Conservation (phyloP, 2,329 filamentous ascomycete species). For the Colletotrichum ledebouriae region DNA sequence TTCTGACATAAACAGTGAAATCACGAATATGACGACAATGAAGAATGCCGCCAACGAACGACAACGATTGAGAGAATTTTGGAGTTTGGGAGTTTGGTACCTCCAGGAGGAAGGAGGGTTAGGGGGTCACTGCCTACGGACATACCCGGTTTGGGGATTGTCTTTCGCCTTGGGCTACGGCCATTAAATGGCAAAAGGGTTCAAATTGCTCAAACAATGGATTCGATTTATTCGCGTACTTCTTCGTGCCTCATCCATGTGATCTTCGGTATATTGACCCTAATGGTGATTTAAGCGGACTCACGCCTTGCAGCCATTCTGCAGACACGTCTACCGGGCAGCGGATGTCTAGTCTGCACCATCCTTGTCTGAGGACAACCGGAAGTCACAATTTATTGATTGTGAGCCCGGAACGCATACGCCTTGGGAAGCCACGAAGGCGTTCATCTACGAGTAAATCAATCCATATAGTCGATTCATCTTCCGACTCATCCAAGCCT, state of each 20-base stretch:
- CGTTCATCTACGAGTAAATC: no score
- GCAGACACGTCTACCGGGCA: no score
- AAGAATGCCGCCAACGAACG: conserved; percentile 1
- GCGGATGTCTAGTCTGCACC: no score
- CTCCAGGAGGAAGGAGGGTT: background rate
- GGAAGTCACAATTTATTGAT: no score
- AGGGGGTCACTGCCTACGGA: conserved; percentile 37
- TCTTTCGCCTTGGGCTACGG: background rate
- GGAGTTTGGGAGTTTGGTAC: background rate
- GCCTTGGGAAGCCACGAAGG: no score
- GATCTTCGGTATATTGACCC: background rate
- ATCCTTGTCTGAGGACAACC: no score
- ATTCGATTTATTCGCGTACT: background rate
- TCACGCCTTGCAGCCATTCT: no score
- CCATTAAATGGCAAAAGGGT: background rate
- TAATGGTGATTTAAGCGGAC: no score
- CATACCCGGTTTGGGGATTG: conserved; percentile 14
- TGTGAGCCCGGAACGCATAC: no score
- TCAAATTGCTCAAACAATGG: background rate
- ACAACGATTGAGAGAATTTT: background rate
- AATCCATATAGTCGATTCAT: no score
- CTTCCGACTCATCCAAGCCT: no score
- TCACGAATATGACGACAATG: background rate
- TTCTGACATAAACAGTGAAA: background rate
- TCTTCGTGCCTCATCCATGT: background rate